Conservation (phyloP, 345 rosid genomes). For the Aegle marmelos region DNA sequence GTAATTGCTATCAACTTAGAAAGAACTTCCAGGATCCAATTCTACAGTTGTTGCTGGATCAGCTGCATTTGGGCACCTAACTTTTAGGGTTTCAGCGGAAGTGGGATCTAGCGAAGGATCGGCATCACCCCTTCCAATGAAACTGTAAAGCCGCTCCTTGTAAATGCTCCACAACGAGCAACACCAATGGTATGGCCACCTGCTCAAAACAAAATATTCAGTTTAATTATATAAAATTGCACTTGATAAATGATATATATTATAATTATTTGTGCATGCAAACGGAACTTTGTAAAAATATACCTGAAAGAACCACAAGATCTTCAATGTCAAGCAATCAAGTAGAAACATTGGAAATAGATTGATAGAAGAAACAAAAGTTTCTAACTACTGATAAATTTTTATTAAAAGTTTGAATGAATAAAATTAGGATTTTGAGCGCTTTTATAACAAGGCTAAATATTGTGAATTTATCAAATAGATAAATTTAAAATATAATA, state of each 20-base stretch:
- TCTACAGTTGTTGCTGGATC: constrained; percentile 27
- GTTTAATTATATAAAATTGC: no score
- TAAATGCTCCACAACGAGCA: constrained; percentile 42
- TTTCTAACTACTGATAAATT: no score
- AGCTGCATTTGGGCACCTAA: constrained; percentile 37
- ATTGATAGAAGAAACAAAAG: no score
- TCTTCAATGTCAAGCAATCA: constrained; percentile 21
- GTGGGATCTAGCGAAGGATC: constrained; percentile 43
- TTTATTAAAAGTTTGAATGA: no score
- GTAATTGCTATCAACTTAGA: constrained; percentile 46
- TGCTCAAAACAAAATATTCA: constrained; percentile 6
- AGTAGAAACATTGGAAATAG: no score
- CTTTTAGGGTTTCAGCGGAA: constrained; percentile 39
- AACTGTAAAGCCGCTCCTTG: constrained; percentile 50
- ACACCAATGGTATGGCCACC: constrained; percentile 68
- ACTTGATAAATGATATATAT: background rate
- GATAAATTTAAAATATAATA: no score
- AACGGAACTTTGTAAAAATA: background rate
- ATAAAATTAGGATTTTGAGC: no score
- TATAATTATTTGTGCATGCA: background rate
- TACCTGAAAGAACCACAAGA: constrained; percentile 45
- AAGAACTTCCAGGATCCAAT: constrained; percentile 49
- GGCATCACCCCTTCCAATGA: constrained; percentile 57
- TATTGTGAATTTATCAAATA: no score
- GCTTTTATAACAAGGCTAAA: no score